These are phyloP conservation scores for Magnolia officinalis DNA, from an alignment of 164 flowering plant species.

Conservation along the genomic window DNA sequence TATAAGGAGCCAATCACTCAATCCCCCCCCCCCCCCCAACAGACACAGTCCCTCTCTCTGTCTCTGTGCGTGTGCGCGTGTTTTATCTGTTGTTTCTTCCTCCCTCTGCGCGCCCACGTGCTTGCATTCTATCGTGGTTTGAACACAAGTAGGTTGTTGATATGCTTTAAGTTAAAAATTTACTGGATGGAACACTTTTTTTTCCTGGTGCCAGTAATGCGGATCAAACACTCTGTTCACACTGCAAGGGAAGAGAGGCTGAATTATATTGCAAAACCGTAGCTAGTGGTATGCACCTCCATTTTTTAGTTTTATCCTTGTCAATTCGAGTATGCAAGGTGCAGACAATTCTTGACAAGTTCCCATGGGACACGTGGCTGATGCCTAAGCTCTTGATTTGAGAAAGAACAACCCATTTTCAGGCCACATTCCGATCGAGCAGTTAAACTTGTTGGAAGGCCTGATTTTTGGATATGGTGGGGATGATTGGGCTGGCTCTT, in stretches of 20 bases:
- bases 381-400: background rate
- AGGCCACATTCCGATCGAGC: background rate
- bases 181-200: background rate
- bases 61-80: no score
- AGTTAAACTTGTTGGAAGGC: background rate
- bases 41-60: no score
- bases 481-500: background rate
- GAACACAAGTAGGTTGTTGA: background rate
- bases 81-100: background rate
- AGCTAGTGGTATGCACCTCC: slow-evolving; percentile 53
- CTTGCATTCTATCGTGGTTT: no score
- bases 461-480: background rate
- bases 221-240: slow-evolving; percentile 73
- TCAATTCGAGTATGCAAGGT: background rate
- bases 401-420: background rate
- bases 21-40: no score
- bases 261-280: slow-evolving; percentile 92
- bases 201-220: slow-evolving; percentile 42
- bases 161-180: background rate
- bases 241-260: slow-evolving; percentile 97
- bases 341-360: background rate
- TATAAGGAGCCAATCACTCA: no score
- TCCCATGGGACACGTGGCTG: background rate
- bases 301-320: no score
- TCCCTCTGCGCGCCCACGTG: background rate